Evolutionary conservation across 106 monocot genomes (phyloP).

Genomic region (Platanthera zijinensis): DNA sequence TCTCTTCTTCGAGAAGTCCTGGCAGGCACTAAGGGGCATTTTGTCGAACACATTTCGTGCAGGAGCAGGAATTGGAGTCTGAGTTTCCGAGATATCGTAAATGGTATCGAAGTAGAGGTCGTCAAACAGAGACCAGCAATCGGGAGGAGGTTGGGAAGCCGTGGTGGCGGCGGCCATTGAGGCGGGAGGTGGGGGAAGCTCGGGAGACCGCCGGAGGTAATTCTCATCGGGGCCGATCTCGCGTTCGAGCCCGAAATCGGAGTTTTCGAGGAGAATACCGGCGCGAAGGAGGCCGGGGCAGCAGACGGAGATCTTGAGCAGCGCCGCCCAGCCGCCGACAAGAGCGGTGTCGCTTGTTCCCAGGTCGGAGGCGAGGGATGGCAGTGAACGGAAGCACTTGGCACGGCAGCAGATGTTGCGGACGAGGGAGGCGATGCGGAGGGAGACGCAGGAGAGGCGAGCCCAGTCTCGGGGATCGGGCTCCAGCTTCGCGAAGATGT

Average conservation of each 20-base stretch:
- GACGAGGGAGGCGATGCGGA: conserved; percentile 56
- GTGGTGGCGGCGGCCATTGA: background rate
- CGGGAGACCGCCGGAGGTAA: background rate
- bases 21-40: background rate
- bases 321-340: conserved; percentile 38
- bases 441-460: conserved; percentile 44
- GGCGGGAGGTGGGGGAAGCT: background rate
- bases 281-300: conserved; percentile 81
- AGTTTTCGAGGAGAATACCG: conserved; percentile 75
- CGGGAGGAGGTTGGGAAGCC: conserved; percentile 8
- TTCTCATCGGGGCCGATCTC: conserved; percentile 66
- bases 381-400: conserved; percentile 35
- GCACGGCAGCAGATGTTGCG: conserved; percentile 32
- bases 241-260: conserved; percentile 82
- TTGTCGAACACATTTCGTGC: background rate
- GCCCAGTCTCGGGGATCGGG: conserved; percentile 75
- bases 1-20: conserved; percentile 19
- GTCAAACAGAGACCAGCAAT: conserved; percentile 75
- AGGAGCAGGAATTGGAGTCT: background rate
- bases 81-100: conserved; percentile 50
- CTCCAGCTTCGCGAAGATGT: conserved; percentile 60
- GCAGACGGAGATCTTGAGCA: conserved; percentile 85
- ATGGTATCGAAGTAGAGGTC: conserved; percentile 85
- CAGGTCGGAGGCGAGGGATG: conserved; percentile 15
- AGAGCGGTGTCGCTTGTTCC: conserved; percentile 6